Conservation (phyloP, 768 basidiomycete species). For the Tubosaeta sp. region DNA sequence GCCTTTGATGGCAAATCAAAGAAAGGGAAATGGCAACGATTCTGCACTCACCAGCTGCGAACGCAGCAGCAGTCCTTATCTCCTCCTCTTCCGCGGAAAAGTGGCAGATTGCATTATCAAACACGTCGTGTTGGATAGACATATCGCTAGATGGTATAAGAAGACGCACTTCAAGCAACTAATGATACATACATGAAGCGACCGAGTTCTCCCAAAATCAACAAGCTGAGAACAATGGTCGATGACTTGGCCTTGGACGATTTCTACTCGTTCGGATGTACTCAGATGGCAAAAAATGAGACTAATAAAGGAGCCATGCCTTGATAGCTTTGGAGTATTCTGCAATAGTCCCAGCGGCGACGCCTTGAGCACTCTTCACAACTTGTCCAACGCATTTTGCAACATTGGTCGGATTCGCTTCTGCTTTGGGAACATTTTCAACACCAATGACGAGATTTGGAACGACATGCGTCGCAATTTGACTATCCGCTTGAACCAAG, state of each 20-base stretch:
- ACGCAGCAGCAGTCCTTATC: slow-evolving; percentile 85
- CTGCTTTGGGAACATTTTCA: slow-evolving; percentile 59
- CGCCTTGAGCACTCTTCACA: slow-evolving; percentile 61
- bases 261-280: slow-evolving; percentile 29
- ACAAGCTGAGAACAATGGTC: slow-evolving; percentile 74
- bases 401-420: slow-evolving; percentile 61
- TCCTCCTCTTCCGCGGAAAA: slow-evolving; percentile 83
- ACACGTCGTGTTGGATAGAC: slow-evolving; percentile 75
- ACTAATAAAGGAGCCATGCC: slow-evolving; percentile 36
- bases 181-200: slow-evolving; percentile 63
- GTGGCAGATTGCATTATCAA: slow-evolving; percentile 65
- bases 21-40: neutral
- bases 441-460: slow-evolving; percentile 65
- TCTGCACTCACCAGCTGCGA: slow-evolving; percentile 69
- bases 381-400: slow-evolving; percentile 84
- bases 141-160: slow-evolving; percentile 62
- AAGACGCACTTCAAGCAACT: neutral
- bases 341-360: slow-evolving; percentile 80
- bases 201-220: slow-evolving; percentile 91
- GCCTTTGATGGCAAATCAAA: slow-evolving; percentile 42
- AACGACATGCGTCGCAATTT: slow-evolving; percentile 79
- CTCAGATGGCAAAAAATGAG: neutral
- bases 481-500: slow-evolving; percentile 77
- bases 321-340: slow-evolving; percentile 81
- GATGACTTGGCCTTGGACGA: slow-evolving; percentile 61